Percentiles rank a stretch among this genome's conserved stretches.
These are phyloP conservation scores for Cenchrus americanus DNA, from an alignment of 176 grass and related monocot species.

Conservation along the genomic window DNA sequence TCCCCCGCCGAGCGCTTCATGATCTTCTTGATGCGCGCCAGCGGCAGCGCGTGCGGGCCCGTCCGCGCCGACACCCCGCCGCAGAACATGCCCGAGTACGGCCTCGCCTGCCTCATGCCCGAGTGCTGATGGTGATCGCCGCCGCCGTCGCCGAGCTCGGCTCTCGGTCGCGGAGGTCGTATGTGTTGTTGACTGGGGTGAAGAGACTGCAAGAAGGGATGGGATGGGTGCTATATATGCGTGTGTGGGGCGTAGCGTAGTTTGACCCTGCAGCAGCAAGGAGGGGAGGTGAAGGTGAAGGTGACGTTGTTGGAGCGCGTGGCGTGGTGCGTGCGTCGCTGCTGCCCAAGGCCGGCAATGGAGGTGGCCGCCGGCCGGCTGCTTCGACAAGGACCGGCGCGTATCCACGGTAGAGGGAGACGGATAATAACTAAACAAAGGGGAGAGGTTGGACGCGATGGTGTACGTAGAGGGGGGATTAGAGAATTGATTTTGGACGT, in stretches of 20 bases:
- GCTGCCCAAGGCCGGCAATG: slow-evolving; percentile 44
- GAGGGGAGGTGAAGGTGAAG: not conserved
- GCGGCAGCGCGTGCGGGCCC: slow-evolving; percentile 69
- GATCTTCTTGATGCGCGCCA: slow-evolving; percentile 83
- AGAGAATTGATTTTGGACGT: not conserved
- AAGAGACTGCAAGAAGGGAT: not conserved
- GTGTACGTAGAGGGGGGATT: not conserved
- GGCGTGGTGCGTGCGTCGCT: slow-evolving; percentile 11
- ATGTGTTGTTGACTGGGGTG: no score
- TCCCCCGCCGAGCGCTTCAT: slow-evolving; percentile 65
- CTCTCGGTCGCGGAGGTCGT: no score
- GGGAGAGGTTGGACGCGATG: not conserved
- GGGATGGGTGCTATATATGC: not conserved
- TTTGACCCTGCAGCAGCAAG: slow-evolving; percentile 13
- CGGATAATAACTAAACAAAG: not conserved
- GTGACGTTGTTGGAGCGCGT: not conserved
- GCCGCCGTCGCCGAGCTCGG: not conserved
- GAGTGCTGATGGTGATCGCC: not conserved
- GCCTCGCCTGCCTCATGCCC: slow-evolving; percentile 61
- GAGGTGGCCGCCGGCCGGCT: slow-evolving; percentile 44
- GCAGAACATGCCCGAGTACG: slow-evolving; percentile 56
- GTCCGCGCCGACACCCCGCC: slow-evolving; percentile 55
- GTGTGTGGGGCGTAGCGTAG: not conserved
- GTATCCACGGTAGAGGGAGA: no score
- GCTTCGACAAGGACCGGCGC: slow-evolving; percentile 29